phyloP scores from a whole-genome alignment of 1,139 yeast genomes.

The Meyerozyma elateridarum region DNA sequence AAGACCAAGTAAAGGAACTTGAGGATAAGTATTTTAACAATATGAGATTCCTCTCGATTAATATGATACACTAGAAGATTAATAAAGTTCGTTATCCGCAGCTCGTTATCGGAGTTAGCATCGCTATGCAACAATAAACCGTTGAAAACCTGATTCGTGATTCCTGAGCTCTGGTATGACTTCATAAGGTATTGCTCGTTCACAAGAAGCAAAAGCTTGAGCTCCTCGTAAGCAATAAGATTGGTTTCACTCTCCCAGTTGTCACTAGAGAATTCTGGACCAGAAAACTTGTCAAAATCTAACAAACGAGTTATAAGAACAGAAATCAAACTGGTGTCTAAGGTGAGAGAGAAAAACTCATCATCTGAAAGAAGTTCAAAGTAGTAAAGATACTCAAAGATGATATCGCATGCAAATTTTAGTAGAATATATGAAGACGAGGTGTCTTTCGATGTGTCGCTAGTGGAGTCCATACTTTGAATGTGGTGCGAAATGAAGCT shows the following conservation, averaged over 20 bases:
- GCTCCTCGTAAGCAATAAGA: constrained; percentile 61
- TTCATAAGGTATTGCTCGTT: constrained; percentile 85
- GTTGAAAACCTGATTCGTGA: constrained; percentile 47
- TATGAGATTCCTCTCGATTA: constrained; percentile 71
- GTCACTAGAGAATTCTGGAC: constrained; percentile 32
- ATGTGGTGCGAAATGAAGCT: constrained; percentile 31
- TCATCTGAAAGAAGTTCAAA: constrained; percentile 30
- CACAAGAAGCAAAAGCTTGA: constrained; percentile 66
- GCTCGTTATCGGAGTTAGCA: constrained; percentile 8
- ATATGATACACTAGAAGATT: constrained; percentile 49
- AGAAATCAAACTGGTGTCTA: constrained; percentile 24
- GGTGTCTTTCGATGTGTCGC: too few relatives aligned
- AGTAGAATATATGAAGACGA: constrained; percentile 29
- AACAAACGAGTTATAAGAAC: constrained; percentile 50
- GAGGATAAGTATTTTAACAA: constrained; percentile 72
- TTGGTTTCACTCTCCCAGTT: constrained; percentile 57
- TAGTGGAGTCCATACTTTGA: constrained; percentile 13
- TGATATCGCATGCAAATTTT: constrained; percentile 38
- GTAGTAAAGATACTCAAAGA: constrained; percentile 41
- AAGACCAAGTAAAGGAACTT: constrained; percentile 73
- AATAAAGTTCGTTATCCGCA: constrained; percentile 20
- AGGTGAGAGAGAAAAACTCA: constrained; percentile 30
- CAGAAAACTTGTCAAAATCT: constrained; percentile 42
- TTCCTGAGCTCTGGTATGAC: constrained; percentile 28
- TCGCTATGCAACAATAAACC: constrained; percentile 24